Conservation (phyloP, 805 yeast species). For the Monosporozyma solicola region DNA sequence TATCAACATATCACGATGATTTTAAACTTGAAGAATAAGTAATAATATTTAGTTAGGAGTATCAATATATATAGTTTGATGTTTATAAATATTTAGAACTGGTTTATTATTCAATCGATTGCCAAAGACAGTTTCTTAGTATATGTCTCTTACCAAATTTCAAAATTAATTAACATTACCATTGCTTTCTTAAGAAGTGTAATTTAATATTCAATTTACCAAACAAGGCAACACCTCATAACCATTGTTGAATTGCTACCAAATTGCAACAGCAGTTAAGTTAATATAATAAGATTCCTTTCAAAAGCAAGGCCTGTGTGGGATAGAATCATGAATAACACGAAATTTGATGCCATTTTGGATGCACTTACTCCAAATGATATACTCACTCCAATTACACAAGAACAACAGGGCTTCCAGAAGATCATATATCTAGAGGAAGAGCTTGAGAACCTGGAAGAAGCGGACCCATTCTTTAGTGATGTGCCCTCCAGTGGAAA, state of each 20-base stretch:
- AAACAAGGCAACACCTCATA: neutral
- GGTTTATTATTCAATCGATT: neutral
- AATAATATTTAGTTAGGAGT: neutral
- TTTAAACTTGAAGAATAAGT: slow-evolving; percentile 13
- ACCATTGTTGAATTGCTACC: neutral
- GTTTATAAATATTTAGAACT: too few relatives aligned
- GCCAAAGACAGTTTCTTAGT: neutral
- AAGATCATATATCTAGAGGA: neutral
- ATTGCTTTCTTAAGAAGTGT: neutral
- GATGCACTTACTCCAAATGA: neutral
- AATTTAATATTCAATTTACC: neutral
- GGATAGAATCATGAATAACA: neutral
- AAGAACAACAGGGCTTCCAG: neutral
- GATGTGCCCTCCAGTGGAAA: neutral
- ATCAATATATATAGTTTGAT: neutral
- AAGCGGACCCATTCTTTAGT: neutral
- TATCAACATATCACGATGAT: slow-evolving; percentile 37
- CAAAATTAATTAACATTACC: neutral
- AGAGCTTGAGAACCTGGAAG: neutral
- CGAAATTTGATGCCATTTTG: neutral
- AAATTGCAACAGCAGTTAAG: too few relatives aligned
- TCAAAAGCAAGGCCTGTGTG: neutral
- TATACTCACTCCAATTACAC: neutral
- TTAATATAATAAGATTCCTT: too few relatives aligned
- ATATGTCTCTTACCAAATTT: neutral